Evolutionary conservation across 2,329 filamentous ascomycete genomes (phyloP).

Genomic region (Emydomyces testavorans): DNA sequence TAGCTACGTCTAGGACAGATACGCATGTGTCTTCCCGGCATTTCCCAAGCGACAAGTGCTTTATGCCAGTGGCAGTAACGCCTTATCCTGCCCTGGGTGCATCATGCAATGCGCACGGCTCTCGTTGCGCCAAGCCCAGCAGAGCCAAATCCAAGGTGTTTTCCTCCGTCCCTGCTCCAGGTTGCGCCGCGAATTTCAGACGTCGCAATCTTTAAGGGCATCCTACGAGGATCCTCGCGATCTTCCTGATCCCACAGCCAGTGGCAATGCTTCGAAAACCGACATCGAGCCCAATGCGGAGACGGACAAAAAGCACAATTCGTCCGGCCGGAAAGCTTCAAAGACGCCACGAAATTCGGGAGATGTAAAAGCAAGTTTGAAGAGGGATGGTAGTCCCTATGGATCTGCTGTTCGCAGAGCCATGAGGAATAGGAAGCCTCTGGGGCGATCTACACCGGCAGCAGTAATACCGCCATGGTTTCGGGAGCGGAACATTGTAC

Average conservation of each 20-base stretch:
- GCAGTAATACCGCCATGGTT: slow-evolving; percentile 31
- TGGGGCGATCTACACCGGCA: slow-evolving; percentile 17
- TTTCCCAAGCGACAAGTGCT: slow-evolving; percentile 1
- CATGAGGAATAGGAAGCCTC: slow-evolving; percentile 26
- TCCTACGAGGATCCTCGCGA: background rate
- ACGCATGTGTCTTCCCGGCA: slow-evolving; percentile 7
- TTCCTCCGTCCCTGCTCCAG: slow-evolving; percentile 16
- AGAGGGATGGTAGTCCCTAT: slow-evolving; percentile 26
- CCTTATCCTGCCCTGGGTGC: slow-evolving; percentile 16
- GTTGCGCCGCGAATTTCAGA: slow-evolving; percentile 8
- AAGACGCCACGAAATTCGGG: background rate
- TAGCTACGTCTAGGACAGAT: background rate
- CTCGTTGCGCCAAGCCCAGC: slow-evolving; percentile 20
- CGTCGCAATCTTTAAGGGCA: slow-evolving; percentile 1
- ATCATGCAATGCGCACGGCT: slow-evolving; percentile 31
- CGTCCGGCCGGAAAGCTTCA: background rate
- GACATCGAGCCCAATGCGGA: background rate
- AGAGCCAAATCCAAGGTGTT: background rate
- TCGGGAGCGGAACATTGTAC: slow-evolving; percentile 26
- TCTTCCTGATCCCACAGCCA: background rate
- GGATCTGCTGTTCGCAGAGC: slow-evolving; percentile 31
- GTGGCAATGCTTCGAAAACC: background rate
- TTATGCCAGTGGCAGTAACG: slow-evolving; percentile 14
- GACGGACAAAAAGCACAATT: background rate
- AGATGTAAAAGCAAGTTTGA: slow-evolving; percentile 12